Evolutionary conservation across 768 basidiomycete species (phyloP), one percentile per base, ranked within the genome.

Genomic region (Boletus patriciae): DNA sequence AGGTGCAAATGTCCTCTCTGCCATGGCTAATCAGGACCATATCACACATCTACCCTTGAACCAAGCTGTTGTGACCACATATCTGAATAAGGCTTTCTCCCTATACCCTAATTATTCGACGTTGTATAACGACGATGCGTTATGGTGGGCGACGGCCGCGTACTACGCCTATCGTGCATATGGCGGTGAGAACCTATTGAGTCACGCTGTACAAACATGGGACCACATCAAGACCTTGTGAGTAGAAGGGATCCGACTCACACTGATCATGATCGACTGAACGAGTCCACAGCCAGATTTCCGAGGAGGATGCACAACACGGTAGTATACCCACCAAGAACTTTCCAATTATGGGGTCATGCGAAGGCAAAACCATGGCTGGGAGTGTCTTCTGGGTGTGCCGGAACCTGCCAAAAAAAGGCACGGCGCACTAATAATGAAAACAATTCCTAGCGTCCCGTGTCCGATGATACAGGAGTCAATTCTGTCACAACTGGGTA

Each of bases 371-470:
- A 21, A 77, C 78, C 13, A 82, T 82, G 79, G 79, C 76, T 6
- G 81, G 82, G 3, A 80, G 79, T 10, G 82, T 83, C 18, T 84
- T 83, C 61, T 83, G 81, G 81, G 80, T 80, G 59, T 46, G 71
- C 51, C 16, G 16, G 13, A 37, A 46, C 36, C 2, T 18, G 18
- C 3, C n/a, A n/a, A 25, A 21, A 16, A 21, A 18, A 6, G 10
- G 15, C 36, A 11, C 21, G 10, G 34, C 6, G 21, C 23, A n/a
- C 18, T 10, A 15, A 21, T 37, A 27, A 12, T 50, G 46, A 56
- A 37, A 8, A n/a, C 3, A 38, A 18, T 11, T 0, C 11, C 4
- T 50, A 81, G 80, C 73, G 79, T 18, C 79, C 81, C 4, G 76
- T 76, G 0, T 49, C 65, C 1, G 72, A 76, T 54, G 79, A 82